Evolutionary conservation across 768 basidiomycete species (phyloP).

Genomic region (Pleurotus platypus): DNA sequence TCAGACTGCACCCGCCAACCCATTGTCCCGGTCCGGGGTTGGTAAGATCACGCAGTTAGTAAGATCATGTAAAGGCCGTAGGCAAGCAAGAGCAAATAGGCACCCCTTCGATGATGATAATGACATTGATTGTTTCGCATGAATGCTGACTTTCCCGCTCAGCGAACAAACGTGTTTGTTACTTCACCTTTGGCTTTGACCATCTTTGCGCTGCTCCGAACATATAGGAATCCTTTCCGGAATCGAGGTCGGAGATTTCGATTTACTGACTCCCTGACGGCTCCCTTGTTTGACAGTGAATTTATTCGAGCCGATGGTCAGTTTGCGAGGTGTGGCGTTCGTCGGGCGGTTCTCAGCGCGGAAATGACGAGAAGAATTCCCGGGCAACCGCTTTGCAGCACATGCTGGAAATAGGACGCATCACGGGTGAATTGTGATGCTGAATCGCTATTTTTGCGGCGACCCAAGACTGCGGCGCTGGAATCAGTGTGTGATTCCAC

Average conservation of each 20-base stretch:
- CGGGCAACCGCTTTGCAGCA: not conserved
- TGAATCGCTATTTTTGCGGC: not conserved
- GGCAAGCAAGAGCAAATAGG: not conserved
- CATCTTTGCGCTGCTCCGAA: not conserved
- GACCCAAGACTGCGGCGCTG: not conserved
- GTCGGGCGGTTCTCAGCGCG: not conserved
- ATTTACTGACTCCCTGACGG: not conserved
- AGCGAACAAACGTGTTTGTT: not conserved
- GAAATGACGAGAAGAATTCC: not conserved
- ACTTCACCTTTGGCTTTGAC: not conserved
- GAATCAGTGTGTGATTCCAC: too few species aligned
- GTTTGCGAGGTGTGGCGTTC: not conserved
- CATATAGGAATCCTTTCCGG: not conserved
- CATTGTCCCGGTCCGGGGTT: too few species aligned
- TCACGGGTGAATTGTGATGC: not conserved
- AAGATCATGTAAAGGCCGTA: not conserved
- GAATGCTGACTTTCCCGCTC: not conserved
- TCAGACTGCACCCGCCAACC: too few species aligned
- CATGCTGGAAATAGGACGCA: not conserved
- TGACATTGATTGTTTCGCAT: slow-evolving; percentile 1
- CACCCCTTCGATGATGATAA: not conserved
- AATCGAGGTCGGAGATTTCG: not conserved
- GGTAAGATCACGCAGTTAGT: too few species aligned
- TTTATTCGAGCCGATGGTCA: not conserved
- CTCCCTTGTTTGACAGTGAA: not conserved